Conservation (phyloP, 352 stramenopile genomes). For the Globisporangium sylvaticum region DNA sequence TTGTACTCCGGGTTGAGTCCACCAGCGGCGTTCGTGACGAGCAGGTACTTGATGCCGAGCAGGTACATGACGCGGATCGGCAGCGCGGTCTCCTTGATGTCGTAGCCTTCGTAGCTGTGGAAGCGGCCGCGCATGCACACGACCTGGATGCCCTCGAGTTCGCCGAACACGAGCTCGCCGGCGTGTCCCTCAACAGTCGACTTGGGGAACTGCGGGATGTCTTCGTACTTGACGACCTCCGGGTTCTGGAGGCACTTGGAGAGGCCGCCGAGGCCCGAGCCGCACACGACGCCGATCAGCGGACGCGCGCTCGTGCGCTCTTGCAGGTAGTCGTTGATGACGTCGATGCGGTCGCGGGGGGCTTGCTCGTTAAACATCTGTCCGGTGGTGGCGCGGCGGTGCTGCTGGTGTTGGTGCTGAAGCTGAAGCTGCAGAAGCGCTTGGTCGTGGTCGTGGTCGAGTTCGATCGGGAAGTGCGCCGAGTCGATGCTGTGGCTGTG, state of each 20-base stretch:
- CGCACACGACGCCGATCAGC: constrained; percentile 90
- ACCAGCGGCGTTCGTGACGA: constrained; percentile 96
- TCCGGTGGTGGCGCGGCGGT: constrained; percentile 50
- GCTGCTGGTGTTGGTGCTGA: constrained; percentile 13
- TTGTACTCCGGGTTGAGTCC: constrained; percentile 92
- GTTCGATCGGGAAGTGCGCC: constrained; percentile 14
- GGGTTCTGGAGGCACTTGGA: constrained; percentile 87
- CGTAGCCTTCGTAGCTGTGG: constrained; percentile 97
- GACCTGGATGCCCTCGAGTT: constrained; percentile 73
- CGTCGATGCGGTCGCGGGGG: constrained; percentile 71
- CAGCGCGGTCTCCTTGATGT: constrained; percentile 92
- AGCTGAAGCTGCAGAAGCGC: constrained; percentile 3
- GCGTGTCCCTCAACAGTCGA: constrained; percentile 93
- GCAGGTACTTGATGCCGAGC: constrained; percentile 92
- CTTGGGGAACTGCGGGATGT: constrained; percentile 92
- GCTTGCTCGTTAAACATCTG: constrained; percentile 60
- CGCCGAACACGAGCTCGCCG: constrained; percentile 95
- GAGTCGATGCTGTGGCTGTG: constrained; percentile 48
- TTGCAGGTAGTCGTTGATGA: constrained; percentile 74
- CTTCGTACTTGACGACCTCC: constrained; percentile 90
- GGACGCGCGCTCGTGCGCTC: constrained; percentile 45
- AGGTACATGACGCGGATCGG: constrained; percentile 95
- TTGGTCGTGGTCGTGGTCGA: constrained; percentile 14
- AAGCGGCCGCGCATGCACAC: constrained; percentile 96
- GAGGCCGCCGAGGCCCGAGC: constrained; percentile 91